Base-by-base conservation (phyloP, 306 rosid genomes). In the Castanospermum australe region DNA sequence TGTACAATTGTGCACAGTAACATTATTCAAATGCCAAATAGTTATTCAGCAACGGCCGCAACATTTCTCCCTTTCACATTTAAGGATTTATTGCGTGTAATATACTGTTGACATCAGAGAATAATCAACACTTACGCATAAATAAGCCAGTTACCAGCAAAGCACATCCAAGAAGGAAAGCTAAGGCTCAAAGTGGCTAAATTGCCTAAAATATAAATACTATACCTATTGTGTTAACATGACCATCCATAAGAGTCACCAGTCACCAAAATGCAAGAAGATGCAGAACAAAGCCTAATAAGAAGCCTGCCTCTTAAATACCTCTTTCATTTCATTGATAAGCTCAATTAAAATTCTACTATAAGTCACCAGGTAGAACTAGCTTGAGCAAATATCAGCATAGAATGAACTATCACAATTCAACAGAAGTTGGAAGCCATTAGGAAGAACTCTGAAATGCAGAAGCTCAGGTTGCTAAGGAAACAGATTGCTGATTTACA, bases 401-500 rank as follows among this genome's bases (percentile, higher is more conserved):
- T 50, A 28, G 25, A 66, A 56, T 33, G 8, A 85, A 68, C 84
- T 82, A 44, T 78, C 50, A 52, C 51, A 60, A 5, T 80, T 20
- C 3, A 78, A 45, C 62, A 74, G 32, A 28, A 75, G 54, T 28
- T 56, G 81, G 28, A 76, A 56, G 76, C 57, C 79, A 72, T 33
- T 62, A 39, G 50, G 44, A 72, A 55, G 71, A 78, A 55, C 9
- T 33, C 61, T 2, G 47, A 65, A 66, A 25, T 5, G 73, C 47
- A 12, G 65, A 52, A 30, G 75, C 73, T 80, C 71, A 22, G 33
- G 36, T 75, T 62, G 28, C 30, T 11, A 20, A 4, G 59, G 5
- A 60, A 83, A 18, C 17, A 48, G 59, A 66, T 44, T 10, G 41
- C 62, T 11, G 44, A 67, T 71, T 85, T 89, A 94, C 97, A 91